Evolutionary conservation across 1,139 yeast species (phyloP).

Genomic region (Lodderomyces pseudojiufengensis): DNA sequence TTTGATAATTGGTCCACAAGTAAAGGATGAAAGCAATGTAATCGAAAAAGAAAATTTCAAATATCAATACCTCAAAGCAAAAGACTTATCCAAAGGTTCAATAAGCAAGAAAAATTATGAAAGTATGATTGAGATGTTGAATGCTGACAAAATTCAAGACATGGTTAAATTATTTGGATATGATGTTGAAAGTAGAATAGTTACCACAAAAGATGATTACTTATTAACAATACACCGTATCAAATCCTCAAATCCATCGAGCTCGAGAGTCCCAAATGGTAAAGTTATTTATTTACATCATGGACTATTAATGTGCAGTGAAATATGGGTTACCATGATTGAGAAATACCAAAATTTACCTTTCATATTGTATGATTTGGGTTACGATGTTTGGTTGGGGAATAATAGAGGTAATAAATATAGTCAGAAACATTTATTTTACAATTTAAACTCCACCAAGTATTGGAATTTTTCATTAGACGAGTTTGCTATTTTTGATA

Average conservation of each 20-base stretch:
- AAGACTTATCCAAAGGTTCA: slow-evolving; percentile 11
- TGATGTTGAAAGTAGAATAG: slow-evolving; percentile 35
- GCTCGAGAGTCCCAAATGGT: slow-evolving; percentile 21
- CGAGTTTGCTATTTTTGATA: slow-evolving; percentile 47
- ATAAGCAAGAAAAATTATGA: slow-evolving; percentile 21
- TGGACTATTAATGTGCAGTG: slow-evolving; percentile 88
- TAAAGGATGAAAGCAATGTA: slow-evolving; percentile 9
- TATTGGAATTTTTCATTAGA: slow-evolving; percentile 49
- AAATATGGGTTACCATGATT: slow-evolving; percentile 78
- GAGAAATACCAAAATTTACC: slow-evolving; percentile 67
- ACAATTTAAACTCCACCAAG: slow-evolving; percentile 33
- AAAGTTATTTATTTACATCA: slow-evolving; percentile 80
- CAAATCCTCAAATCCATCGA: slow-evolving; percentile 11
- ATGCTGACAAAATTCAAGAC: slow-evolving; percentile 30
- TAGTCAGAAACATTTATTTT: slow-evolving; percentile 46
- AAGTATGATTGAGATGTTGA: slow-evolving; percentile 30
- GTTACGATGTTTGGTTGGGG: slow-evolving; percentile 92
- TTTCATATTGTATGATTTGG: slow-evolving; percentile 68
- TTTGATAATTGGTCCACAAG: slow-evolving; percentile 16
- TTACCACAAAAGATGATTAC: slow-evolving; percentile 38
- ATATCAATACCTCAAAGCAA: slow-evolving; percentile 11
- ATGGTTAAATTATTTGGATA: slow-evolving; percentile 40
- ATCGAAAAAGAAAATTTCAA: slow-evolving; percentile 12
- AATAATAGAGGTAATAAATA: slow-evolving; percentile 89
- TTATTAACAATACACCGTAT: slow-evolving; percentile 35